Conservation (phyloP, 352 stramenopile species). For the Phytophthora pini region DNA sequence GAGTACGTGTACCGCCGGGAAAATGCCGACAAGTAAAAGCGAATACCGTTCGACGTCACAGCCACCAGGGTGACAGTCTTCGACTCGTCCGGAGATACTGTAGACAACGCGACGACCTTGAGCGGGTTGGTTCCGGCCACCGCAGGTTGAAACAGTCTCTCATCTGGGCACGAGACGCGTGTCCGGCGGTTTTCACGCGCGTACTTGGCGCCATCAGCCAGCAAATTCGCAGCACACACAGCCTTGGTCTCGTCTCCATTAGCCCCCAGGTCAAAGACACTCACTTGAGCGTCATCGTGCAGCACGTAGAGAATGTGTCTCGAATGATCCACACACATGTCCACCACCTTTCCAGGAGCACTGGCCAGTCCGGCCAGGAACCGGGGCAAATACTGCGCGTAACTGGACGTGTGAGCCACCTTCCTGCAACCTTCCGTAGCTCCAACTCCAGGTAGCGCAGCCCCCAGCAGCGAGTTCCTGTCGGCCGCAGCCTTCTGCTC, state of each 20-base stretch:
- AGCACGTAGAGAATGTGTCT: conserved; percentile 93
- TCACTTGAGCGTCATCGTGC: conserved; percentile 80
- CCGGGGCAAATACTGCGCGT: conserved; percentile 79
- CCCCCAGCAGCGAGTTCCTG: conserved; percentile 39
- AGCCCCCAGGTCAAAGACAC: conserved; percentile 74
- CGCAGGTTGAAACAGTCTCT: conserved; percentile 76
- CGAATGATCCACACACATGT: conserved; percentile 90
- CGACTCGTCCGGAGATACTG: conserved; percentile 75
- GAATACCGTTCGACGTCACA: conserved; percentile 92
- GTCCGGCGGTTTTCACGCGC: conserved; percentile 83
- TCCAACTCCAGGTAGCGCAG: conserved; percentile 35
- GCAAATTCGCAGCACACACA: conserved; percentile 72
- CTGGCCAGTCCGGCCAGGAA: conserved; percentile 82
- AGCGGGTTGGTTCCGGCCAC: conserved; percentile 41
- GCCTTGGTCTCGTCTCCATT: conserved; percentile 64
- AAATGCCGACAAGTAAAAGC: conserved; percentile 94
- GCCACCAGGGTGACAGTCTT: conserved; percentile 92
- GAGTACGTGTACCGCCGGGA: conserved; percentile 62
- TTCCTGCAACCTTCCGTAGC: conserved; percentile 90
- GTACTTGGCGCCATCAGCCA: conserved; percentile 80
- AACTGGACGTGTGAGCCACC: conserved; percentile 90
- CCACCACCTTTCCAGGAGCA: conserved; percentile 83
- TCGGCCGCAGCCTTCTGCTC: conserved; percentile 43
- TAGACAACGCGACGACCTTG: conserved; percentile 76
- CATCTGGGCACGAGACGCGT: conserved; percentile 83